Conservation (phyloP, 1,284 basidiomycete genomes). For the Tilletia indica region DNA sequence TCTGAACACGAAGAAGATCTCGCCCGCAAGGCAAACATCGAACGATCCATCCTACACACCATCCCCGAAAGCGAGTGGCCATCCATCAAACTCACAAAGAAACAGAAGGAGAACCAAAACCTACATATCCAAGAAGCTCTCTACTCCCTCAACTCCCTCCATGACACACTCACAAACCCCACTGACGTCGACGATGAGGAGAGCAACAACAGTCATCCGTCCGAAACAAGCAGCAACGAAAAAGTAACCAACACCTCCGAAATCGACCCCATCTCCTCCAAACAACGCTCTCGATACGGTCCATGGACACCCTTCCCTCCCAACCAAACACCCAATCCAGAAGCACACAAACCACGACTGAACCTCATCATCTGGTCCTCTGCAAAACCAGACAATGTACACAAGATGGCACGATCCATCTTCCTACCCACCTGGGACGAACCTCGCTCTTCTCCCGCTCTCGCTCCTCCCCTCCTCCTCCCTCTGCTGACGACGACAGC, state of each 20-base stretch:
- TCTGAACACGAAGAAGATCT: conserved; percentile 17
- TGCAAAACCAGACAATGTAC: conserved; percentile 75
- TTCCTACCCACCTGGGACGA: conserved; percentile 22
- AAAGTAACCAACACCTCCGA: not conserved
- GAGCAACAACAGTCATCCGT: not conserved
- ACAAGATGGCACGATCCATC: conserved; percentile 58
- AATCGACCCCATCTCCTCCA: not conserved
- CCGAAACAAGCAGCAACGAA: not conserved
- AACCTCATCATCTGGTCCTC: conserved; percentile 85
- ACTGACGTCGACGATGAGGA: not conserved
- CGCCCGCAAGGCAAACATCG: not conserved
- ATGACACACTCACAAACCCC: not conserved
- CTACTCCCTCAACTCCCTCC: not conserved
- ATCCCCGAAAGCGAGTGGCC: not conserved
- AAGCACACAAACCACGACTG: conserved; percentile 62
- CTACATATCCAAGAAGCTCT: not conserved
- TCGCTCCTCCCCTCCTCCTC: not conserved
- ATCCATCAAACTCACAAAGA: not conserved
- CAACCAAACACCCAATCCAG: not conserved
- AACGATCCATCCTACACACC: conserved; percentile 2
- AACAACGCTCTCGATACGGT: not conserved
- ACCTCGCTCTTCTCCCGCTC: not conserved
- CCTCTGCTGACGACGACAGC: too few species aligned
- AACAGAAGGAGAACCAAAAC: not conserved
- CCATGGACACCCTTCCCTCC: not conserved